Evolutionary conservation across 2,329 filamentous ascomycete genomes (phyloP), one percentile per base, ranked within the genome.

Genomic region (Remersonia thermophila): DNA sequence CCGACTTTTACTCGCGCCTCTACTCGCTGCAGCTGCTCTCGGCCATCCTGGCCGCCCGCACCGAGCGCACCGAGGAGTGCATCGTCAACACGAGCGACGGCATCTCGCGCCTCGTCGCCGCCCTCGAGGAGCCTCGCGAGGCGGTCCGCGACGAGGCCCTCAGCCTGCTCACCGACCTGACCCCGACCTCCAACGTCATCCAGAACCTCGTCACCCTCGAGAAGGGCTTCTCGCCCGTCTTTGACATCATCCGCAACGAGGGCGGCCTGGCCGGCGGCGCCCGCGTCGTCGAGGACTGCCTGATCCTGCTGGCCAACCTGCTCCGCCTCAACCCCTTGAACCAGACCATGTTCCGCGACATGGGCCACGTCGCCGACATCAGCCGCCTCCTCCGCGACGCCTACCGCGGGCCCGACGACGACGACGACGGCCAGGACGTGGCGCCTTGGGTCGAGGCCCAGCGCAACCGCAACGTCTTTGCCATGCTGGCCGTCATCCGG

Each of bases 191-290:
- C 7, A 64, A 79, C 29, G 87, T 96, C 50, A 73, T 98, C 35
- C 87, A 96, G 55, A 96, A 96, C 57, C 70, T 96, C 2, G 87
- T 96, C 16, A 91, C 86, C 0, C 96, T 95, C 47, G 86, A 95
- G 51, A 89, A 85, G 65, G 84, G 87, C 0, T 96, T 95, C 50
- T 85, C 91, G 42, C 77, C 80, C 30, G 65, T 93, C 17, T 95
- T 96, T 55, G 68, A 68, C 30, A 78, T 96, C 36, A 83, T 98
- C 36, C 72, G 80, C 46, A 65, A 69, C 1, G 91, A 98, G 51
- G 91, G 91, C 0, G 81, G 80, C 2, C 63, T 98, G 30, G 70
- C 69, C 4, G 79, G 93, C 48, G 91, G 91, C 12, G 85, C 83
- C 29, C 80, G 89, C 42, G 73, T 83, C 10, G 83, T 95, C 3